Evolutionary conservation across 2,329 filamentous ascomycete genomes (phyloP).

Genomic region (Monosporascus sp.): DNA sequence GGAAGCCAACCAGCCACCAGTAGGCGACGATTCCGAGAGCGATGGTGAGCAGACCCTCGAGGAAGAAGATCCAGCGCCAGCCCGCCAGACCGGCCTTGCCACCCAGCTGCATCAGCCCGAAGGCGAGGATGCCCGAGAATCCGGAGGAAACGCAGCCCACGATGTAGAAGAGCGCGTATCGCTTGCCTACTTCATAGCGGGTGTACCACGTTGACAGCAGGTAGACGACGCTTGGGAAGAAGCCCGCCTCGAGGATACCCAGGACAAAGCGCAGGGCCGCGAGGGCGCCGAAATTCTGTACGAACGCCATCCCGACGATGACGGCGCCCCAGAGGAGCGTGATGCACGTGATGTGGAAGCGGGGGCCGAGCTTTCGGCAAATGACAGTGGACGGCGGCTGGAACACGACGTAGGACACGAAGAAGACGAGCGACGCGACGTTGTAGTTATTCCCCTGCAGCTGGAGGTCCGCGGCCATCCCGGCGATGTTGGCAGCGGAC

Average conservation of each 20-base stretch:
- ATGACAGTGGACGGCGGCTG: slow-evolving; percentile 67
- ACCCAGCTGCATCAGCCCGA: slow-evolving; percentile 61
- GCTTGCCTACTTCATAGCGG: slow-evolving; percentile 62
- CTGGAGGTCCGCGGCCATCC: slow-evolving; percentile 43
- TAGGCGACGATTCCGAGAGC: slow-evolving; percentile 32
- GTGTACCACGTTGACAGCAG: slow-evolving; percentile 69
- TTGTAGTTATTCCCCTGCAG: slow-evolving; percentile 31
- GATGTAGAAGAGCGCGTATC: slow-evolving; percentile 65
- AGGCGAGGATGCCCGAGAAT: slow-evolving; percentile 64
- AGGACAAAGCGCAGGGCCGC: slow-evolving; percentile 52
- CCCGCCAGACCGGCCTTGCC: slow-evolving; percentile 49
- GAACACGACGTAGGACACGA: slow-evolving; percentile 66
- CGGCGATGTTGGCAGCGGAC: slow-evolving; percentile 67
- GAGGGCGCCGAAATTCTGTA: slow-evolving; percentile 44
- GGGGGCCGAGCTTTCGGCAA: slow-evolving; percentile 60
- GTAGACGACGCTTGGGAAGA: slow-evolving; percentile 67
- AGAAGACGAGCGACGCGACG: slow-evolving; percentile 67
- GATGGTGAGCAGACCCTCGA: slow-evolving; percentile 51
- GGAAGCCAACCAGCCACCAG: slow-evolving; percentile 45
- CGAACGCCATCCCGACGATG: slow-evolving; percentile 64
- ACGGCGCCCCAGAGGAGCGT: slow-evolving; percentile 53
- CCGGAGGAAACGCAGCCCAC: slow-evolving; percentile 61
- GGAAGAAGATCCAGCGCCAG: slow-evolving; percentile 65
- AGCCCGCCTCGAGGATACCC: slow-evolving; percentile 63
- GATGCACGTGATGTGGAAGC: slow-evolving; percentile 48